phyloP scores from a whole-genome alignment of 768 basidiomycete genomes.

The Suillus subluteus region DNA sequence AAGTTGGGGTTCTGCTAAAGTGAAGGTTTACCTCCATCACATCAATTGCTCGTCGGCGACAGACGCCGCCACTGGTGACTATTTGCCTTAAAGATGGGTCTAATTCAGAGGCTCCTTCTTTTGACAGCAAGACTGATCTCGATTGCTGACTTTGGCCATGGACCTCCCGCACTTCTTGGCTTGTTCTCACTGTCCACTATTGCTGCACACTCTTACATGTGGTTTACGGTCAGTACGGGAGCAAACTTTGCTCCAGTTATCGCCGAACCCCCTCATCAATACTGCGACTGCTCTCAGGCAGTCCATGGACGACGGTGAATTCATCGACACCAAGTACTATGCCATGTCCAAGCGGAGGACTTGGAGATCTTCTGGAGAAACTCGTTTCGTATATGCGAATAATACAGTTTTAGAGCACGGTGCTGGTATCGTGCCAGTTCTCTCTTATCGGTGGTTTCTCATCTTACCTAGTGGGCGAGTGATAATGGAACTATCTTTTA shows the following conservation, averaged over 20 bases:
- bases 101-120: slow-evolving; percentile 8
- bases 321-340: slow-evolving; percentile 34
- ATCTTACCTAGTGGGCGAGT: not conserved
- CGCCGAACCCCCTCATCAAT: slow-evolving; percentile 21
- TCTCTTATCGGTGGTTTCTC: not conserved
- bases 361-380: slow-evolving; percentile 20
- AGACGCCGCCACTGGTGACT: slow-evolving; percentile 21
- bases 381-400: slow-evolving; percentile 31
- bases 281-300: slow-evolving; percentile 22
- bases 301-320: slow-evolving; percentile 31
- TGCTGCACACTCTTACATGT: slow-evolving; percentile 23
- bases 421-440: not conserved
- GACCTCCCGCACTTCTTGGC: slow-evolving; percentile 26
- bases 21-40: slow-evolving; percentile 8
- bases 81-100: slow-evolving; percentile 17
- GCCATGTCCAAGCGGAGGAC: slow-evolving; percentile 25
- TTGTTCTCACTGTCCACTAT: slow-evolving; percentile 23
- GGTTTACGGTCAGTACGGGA: slow-evolving; percentile 24
- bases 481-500: not conserved
- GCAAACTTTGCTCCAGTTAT: slow-evolving; percentile 13
- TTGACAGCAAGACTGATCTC: slow-evolving; percentile 19
- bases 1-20: not conserved
- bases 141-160: slow-evolving; percentile 32
- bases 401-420: not conserved
- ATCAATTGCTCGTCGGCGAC: slow-evolving; percentile 24